Evolutionary conservation across 2,329 filamentous ascomycete species (phyloP).

Genomic region (Aspergillus tanneri): DNA sequence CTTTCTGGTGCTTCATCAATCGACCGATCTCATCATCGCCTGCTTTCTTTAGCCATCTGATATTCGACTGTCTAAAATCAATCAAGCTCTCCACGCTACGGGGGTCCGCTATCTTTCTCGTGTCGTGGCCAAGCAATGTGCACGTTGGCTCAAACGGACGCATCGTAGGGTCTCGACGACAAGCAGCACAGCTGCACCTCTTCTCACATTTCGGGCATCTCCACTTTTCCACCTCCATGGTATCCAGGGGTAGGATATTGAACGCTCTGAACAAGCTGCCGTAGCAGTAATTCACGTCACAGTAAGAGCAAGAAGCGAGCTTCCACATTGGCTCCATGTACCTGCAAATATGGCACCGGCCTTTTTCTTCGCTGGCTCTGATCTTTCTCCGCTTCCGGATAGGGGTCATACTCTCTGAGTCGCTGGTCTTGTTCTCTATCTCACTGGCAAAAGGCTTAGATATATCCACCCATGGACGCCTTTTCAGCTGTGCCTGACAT

Average conservation of each 20-base stretch:
- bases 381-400: conserved; percentile 65
- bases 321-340: conserved; percentile 80
- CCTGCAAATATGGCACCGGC: conserved; percentile 77
- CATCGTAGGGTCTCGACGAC: conserved; percentile 67
- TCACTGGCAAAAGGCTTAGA: conserved; percentile 55
- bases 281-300: conserved; percentile 80
- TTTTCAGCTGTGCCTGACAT: conserved; percentile 83
- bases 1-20: conserved; percentile 51
- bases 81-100: conserved; percentile 87
- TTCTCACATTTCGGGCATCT: conserved; percentile 81
- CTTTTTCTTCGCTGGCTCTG: conserved; percentile 49
- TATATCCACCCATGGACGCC: conserved; percentile 79
- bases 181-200: conserved; percentile 83
- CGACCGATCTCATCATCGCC: conserved; percentile 51
- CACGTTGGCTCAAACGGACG: conserved; percentile 81
- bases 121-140: conserved; percentile 87
- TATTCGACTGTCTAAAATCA: conserved; percentile 85
- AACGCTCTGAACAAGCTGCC: conserved; percentile 90
- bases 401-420: conserved; percentile 59
- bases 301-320: conserved; percentile 75
- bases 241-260: conserved; percentile 78
- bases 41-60: conserved; percentile 71
- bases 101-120: conserved; percentile 82
- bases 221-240: conserved; percentile 81
- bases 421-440: conserved; percentile 40